phyloP scores from a whole-genome alignment of 2,329 filamentous ascomycete species.

The Penicillium sp. region DNA sequence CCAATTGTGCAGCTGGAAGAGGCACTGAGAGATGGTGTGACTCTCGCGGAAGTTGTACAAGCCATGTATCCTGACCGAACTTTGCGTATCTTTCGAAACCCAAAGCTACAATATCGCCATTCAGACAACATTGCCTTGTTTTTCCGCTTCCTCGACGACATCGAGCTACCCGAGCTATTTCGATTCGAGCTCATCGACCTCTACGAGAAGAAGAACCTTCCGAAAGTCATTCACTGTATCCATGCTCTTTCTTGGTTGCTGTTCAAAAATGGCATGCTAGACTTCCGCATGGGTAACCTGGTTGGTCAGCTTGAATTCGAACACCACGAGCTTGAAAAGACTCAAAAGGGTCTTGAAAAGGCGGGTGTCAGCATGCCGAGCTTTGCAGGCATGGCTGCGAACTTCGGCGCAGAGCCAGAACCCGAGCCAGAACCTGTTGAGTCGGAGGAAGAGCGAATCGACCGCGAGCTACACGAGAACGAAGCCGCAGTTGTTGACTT shows the following conservation, averaged over 20 bases:
- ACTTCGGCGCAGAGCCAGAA: slow-evolving; percentile 82
- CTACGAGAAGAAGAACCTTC: slow-evolving; percentile 99
- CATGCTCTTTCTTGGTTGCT: slow-evolving; percentile 97
- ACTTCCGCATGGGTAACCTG: slow-evolving; percentile 94
- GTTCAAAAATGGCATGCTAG: slow-evolving; percentile 89
- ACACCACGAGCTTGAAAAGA: slow-evolving; percentile 94
- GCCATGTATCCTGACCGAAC: slow-evolving; percentile 76
- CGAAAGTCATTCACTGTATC: slow-evolving; percentile 98
- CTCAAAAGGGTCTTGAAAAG: slow-evolving; percentile 95
- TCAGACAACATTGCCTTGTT: slow-evolving; percentile 98
- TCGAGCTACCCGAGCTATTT: slow-evolving; percentile 92
- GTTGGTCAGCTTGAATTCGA: slow-evolving; percentile 97
- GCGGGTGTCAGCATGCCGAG: slow-evolving; percentile 94
- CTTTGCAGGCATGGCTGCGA: slow-evolving; percentile 95
- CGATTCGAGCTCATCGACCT: slow-evolving; percentile 95
- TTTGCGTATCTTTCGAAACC: slow-evolving; percentile 80
- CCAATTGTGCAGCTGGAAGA: slow-evolving; percentile 94
- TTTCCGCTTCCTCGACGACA: slow-evolving; percentile 88
- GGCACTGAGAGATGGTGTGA: slow-evolving; percentile 87
- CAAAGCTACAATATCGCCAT: slow-evolving; percentile 87
- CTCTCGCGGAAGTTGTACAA: slow-evolving; percentile 89
- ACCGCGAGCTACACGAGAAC: slow-evolving; percentile 77
- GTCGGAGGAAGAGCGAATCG: slow-evolving; percentile 84
- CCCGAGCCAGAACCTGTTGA: slow-evolving; percentile 73
- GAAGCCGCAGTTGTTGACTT: slow-evolving; percentile 73